A percentile compares a stretch with the other conserved stretches of the same genome.
Conservation (phyloP, 768 basidiomycete genomes). For the Suillus cothurnatus region DNA sequence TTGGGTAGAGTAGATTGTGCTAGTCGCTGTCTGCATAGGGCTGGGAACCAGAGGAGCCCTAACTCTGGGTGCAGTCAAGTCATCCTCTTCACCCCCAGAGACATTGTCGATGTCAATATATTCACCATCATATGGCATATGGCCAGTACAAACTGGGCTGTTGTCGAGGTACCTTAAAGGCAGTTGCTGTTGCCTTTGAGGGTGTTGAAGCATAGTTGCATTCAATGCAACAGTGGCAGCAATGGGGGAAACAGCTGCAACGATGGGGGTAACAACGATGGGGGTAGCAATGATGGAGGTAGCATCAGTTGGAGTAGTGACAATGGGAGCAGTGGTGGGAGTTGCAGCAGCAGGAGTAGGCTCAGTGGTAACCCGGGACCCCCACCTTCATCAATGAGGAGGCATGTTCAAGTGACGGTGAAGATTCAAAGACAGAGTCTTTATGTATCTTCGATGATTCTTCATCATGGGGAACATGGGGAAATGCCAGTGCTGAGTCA, state of each 20-base stretch:
- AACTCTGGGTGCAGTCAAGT: not conserved
- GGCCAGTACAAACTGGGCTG: not conserved
- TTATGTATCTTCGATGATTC: not conserved
- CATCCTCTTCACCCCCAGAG: not conserved
- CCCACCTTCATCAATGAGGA: not conserved
- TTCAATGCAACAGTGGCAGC: not conserved
- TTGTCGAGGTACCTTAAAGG: not conserved
- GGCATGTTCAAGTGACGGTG: not conserved
- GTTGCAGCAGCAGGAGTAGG: not conserved
- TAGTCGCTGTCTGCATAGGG: not conserved
- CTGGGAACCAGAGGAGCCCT: not conserved
- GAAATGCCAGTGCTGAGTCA: not conserved
- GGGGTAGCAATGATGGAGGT: not conserved
- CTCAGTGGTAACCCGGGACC: not conserved
- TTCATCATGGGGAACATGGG: not conserved
- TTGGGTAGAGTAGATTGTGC: not conserved
- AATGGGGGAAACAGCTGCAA: not conserved
- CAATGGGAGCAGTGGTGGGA: not conserved
- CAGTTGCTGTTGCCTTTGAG: not conserved
- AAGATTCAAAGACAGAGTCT: not conserved
- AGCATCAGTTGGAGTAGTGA: not conserved
- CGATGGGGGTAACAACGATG: not conserved
- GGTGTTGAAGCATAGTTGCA: not conserved
- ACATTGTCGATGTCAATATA: not conserved
- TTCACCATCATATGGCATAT: not conserved